Evolutionary conservation across 805 yeast species (phyloP), one percentile per base, ranked within the genome.

Genomic region (Kodamaea restingae): DNA sequence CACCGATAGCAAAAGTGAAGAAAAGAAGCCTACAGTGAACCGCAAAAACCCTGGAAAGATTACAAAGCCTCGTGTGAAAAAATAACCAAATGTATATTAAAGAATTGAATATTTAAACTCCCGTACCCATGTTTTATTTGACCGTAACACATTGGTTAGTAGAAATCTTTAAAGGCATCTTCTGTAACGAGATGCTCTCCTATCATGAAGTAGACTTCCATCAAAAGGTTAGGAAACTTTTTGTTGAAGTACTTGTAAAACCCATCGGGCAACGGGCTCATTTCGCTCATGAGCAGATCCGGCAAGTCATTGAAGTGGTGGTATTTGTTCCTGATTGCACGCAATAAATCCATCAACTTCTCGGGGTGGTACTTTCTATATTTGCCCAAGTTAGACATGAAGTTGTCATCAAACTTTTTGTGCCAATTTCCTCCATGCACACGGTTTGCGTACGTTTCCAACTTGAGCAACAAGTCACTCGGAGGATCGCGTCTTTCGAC

Each of bases 251-350:
- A 93, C 32, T 67, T 60, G 59, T 87, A 84, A 56, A 86, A 93
- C 0, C 95, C 96, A 36, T 78, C 78, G 0, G 97, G 96, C 18
- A 88, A 62, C 0, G 91, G 83, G 14, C 87, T 82, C 77, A 93
- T 83, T 36, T 76, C 70, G 11, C 55, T 56, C 38, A 77, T 79
- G 42, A 93, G 69, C 10, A 67, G 75, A 7, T 63, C 71, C 1
- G 96, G 96, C 55, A 90, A 64, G 58, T 93, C 98, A 62, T 88
- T 88, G 59, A 75, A 91, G 59, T 93, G 99, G 59, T 93, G 98
- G 54, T 87, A 83, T 60, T 93, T 93, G 65, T 93, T 93, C 51
- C 99, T 73, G 49, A 93, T 61, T 0, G 96, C 96, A 42, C 99
- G 70, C 42, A 93, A 62, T 37, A 93, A 63, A 58, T 93, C 98